Evolutionary conservation across 1,284 basidiomycete genomes (phyloP).

Genomic region (Cystobasidium slooffiae): DNA sequence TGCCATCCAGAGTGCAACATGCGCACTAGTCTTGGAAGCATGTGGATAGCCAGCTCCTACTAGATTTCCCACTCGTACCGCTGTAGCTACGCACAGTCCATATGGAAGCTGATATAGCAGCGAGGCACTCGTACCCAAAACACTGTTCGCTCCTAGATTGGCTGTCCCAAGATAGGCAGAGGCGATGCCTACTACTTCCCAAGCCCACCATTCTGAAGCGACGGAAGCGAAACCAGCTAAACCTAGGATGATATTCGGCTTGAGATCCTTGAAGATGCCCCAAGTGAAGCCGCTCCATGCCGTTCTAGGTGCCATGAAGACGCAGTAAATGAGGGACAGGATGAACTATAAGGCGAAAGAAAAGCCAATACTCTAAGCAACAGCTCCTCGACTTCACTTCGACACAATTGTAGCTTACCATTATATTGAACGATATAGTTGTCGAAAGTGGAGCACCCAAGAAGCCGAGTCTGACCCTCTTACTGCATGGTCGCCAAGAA

Average conservation of each 20-base stretch:
- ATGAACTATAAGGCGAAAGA: constrained; percentile 56
- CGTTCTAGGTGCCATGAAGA: constrained; percentile 72
- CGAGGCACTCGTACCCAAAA: constrained; percentile 54
- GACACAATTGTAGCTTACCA: no score
- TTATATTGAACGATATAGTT: constrained; percentile 83
- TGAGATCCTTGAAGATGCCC: constrained; percentile 71
- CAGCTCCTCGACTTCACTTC: constrained; percentile 47
- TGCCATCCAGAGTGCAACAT: constrained; percentile 54
- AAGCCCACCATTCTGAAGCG: constrained; percentile 72
- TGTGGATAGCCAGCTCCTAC: constrained; percentile 56
- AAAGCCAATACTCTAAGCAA: constrained; percentile 50
- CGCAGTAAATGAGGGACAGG: constrained; percentile 71
- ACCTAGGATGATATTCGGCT: constrained; percentile 73
- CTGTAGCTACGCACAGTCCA: constrained; percentile 56
- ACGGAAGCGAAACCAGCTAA: constrained; percentile 66
- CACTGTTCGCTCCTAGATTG: constrained; percentile 62
- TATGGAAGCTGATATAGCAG: constrained; percentile 57
- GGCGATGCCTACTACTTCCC: constrained; percentile 44
- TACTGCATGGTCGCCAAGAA: constrained; percentile 6
- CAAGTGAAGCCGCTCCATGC: constrained; percentile 82
- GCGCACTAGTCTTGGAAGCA: constrained; percentile 54
- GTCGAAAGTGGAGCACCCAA: constrained; percentile 91
- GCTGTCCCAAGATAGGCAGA: constrained; percentile 60
- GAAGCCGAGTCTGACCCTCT: constrained; percentile 74
- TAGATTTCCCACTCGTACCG: constrained; percentile 57